phyloP scores from a whole-genome alignment of 345 rosid genomes.

The Durio zibethinus region DNA sequence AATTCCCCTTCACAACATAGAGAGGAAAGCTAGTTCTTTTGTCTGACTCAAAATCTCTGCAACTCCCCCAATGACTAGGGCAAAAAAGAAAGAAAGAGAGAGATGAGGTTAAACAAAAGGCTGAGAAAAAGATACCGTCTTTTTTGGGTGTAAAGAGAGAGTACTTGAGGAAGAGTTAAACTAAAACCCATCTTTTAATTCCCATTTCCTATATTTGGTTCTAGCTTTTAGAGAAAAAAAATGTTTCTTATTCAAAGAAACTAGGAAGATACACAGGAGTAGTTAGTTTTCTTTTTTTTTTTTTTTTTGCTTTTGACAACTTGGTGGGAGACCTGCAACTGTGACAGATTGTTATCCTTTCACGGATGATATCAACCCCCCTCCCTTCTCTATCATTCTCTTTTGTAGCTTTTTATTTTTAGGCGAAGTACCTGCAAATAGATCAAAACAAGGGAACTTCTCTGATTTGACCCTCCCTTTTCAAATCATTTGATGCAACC shows the following conservation, averaged over 20 bases:
- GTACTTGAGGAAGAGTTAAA: too few species aligned
- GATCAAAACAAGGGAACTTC: conserved; percentile 32
- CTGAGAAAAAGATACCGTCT: conserved; percentile 38
- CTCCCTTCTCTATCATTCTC: not conserved
- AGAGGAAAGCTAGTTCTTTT: too few species aligned
- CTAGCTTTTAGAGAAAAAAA: not conserved
- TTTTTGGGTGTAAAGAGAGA: not conserved
- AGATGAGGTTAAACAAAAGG: conserved; percentile 30
- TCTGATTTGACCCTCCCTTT: conserved; percentile 45
- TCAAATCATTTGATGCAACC: conserved; percentile 40
- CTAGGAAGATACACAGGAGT: not conserved
- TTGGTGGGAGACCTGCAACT: not conserved
- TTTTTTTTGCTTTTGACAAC: not conserved
- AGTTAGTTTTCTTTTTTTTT: not conserved
- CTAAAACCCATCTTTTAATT: conserved; percentile 17
- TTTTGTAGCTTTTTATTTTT: conserved; percentile 16
- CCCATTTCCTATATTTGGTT: not conserved
- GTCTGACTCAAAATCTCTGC: too few species aligned
- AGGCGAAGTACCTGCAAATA: conserved; percentile 37
- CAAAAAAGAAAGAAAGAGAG: conserved; percentile 26
- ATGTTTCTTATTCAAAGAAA: not conserved
- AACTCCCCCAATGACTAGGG: conserved; percentile 45
- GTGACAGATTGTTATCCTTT: not conserved
- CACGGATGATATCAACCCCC: not conserved
- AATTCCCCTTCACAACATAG: too few species aligned